Percentiles rank a stretch among this genome's conserved stretches.
These are phyloP conservation scores for Rhodotorula mucilaginosa DNA, from an alignment of 1,284 basidiomycete genomes.

Conservation along the genomic window DNA sequence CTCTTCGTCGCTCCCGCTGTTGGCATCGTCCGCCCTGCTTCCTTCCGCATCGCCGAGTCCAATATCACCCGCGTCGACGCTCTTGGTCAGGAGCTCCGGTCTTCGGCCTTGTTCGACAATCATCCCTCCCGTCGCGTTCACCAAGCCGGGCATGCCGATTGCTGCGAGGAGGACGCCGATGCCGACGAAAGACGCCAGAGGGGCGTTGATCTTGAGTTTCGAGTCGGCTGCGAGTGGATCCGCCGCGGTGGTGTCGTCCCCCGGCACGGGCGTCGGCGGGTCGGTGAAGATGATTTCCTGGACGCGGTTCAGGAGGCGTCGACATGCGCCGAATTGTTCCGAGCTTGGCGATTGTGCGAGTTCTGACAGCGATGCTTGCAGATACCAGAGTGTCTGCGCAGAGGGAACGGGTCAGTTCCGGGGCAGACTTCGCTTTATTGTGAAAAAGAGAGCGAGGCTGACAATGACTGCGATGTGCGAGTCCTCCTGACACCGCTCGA, in stretches of 20 bases:
- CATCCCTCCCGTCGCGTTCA: constrained; percentile 71
- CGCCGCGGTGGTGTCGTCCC: constrained; percentile 1
- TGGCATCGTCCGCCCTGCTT: not conserved
- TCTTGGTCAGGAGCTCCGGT: constrained; percentile 42
- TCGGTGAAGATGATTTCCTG: constrained; percentile 97
- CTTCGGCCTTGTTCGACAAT: constrained; percentile 83
- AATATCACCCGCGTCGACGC: constrained; percentile 9
- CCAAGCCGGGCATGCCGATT: constrained; percentile 73
- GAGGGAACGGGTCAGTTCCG: not conserved
- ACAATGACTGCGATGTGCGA: constrained; percentile 92
- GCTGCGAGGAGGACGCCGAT: constrained; percentile 76
- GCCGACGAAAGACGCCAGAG: constrained; percentile 74
- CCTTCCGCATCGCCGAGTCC: not conserved
- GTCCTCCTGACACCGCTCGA: constrained; percentile 78
- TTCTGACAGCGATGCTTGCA: constrained; percentile 91
- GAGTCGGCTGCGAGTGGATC: not conserved
- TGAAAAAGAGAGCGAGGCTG: constrained; percentile 46
- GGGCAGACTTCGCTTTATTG: not conserved
- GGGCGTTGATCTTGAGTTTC: constrained; percentile 65
- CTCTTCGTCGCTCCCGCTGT: constrained; percentile 38
- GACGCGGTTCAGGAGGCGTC: constrained; percentile 84
- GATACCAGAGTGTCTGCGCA: constrained; percentile 89
- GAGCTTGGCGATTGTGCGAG: constrained; percentile 55
- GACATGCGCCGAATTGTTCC: constrained; percentile 84
- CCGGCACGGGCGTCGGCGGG: constrained; percentile 61